phyloP scores from a whole-genome alignment of 2,329 filamentous ascomycete genomes.

The Cytospora chrysosperma region DNA sequence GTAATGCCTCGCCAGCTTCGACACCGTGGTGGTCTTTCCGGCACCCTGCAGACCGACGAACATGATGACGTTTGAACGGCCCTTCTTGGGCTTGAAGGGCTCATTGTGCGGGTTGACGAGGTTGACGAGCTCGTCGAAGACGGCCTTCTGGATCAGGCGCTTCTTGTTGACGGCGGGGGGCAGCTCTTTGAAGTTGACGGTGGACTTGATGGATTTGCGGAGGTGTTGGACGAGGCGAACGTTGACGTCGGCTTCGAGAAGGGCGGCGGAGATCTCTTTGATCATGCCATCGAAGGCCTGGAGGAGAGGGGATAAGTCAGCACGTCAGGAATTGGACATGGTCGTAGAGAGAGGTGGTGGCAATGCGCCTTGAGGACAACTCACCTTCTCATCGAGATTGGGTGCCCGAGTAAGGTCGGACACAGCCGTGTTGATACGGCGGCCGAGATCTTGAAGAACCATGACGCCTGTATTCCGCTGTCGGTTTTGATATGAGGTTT shows the following conservation, averaged over 20 bases:
- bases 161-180: slow-evolving; percentile 96
- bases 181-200: slow-evolving; percentile 93
- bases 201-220: slow-evolving; percentile 85
- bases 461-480: slow-evolving; percentile 49
- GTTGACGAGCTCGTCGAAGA: slow-evolving; percentile 94
- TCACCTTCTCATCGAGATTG: slow-evolving; percentile 93
- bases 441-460: slow-evolving; percentile 98
- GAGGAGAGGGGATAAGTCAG: slow-evolving; percentile 35
- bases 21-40: slow-evolving; percentile 97
- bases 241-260: slow-evolving; percentile 96
- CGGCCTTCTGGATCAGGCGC: slow-evolving; percentile 93
- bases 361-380: slow-evolving; percentile 19
- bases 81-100: slow-evolving; percentile 95
- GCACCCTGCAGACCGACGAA: slow-evolving; percentile 97
- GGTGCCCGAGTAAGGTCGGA: slow-evolving; percentile 87
- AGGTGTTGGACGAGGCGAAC: slow-evolving; percentile 88
- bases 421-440: slow-evolving; percentile 97
- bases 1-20: slow-evolving; percentile 93
- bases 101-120: slow-evolving; percentile 95
- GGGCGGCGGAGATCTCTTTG: slow-evolving; percentile 94
- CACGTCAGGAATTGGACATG: slow-evolving; percentile 13
- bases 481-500: background rate
- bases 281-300: slow-evolving; percentile 97
- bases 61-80: slow-evolving; percentile 97
- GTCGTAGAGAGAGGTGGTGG: background rate